Base-by-base conservation (phyloP, 2,329 filamentous ascomycete species). In the Fusarium anguioides region DNA sequence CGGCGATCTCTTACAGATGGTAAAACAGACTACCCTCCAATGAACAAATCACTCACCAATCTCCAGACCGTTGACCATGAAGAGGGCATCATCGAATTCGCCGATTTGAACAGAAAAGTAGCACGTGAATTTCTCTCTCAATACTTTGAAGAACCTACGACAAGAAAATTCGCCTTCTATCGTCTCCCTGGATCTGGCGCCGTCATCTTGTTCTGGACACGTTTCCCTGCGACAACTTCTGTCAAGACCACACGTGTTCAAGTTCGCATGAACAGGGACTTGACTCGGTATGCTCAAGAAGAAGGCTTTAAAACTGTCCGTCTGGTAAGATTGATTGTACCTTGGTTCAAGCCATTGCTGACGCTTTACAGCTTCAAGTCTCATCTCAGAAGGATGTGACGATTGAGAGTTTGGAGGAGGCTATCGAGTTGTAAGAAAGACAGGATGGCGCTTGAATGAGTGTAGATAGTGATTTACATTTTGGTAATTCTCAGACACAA, bases 151-250 rank as follows among this genome's bases (percentile, higher is more conserved):
- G 6, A 8, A 6, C 60, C 61, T 2, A 26, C 33, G 2, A 44
- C 47, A 0, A 41, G n/a, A 5, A 54, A 15, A 2, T 65, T 61
- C 17, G 39, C 24, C 3, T 61, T 61, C 3, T 65, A 66, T 57
- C 46, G 37, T 7, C 8, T 56, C 33, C 50, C 47, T 15, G 44
- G 2, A 6, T 60, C 46, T 14, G n/a, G 21, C 12, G 42, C n/a
- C 14, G 56, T 44, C 4, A 8, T 66, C 41, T 41, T 66, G 51
- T 53, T 66, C 33, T 66, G 63, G 63, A 53, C 60, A 23, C 46
- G 39, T 41, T 39, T 41, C 26, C 56, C 36, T 8, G 39, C 37
- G 5, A 17, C 50, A 8, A 24, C 23, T 5, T 65, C 55, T 2
- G 33, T 39, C 8, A 66, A 65, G n/a, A 49, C 29, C 7, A 45